Evolutionary conservation across 2,329 filamentous ascomycete species (phyloP).

Genomic region (Dothistroma septosporum): DNA sequence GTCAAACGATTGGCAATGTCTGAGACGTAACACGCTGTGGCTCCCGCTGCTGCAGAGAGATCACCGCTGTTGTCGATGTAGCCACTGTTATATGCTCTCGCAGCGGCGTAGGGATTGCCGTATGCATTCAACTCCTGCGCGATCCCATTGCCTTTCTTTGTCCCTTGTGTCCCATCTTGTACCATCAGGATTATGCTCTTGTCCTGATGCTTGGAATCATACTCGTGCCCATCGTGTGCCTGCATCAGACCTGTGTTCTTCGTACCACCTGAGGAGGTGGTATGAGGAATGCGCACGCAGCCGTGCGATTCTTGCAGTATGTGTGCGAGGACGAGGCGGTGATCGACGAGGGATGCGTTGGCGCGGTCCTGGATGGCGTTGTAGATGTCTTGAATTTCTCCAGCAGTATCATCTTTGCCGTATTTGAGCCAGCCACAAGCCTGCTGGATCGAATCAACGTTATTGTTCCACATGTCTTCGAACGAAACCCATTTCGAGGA

Average conservation of each 20-base stretch:
- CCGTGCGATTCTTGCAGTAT: constrained; percentile 18
- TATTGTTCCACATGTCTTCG: constrained; percentile 35
- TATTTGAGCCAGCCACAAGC: constrained; percentile 36
- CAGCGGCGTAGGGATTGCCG: constrained; percentile 36
- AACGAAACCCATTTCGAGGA: constrained; percentile 26
- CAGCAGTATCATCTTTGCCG: constrained; percentile 28
- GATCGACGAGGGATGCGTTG: constrained; percentile 17
- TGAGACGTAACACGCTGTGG: constrained; percentile 49
- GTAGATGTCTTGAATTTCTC: constrained; percentile 18
- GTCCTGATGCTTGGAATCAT: constrained; percentile 28
- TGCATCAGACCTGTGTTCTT: constrained; percentile 19
- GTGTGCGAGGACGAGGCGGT: constrained; percentile 17
- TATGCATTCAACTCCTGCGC: constrained; percentile 15
- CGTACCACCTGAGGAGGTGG: constrained; percentile 12
- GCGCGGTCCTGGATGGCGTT: constrained; percentile 19
- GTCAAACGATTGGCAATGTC: constrained; percentile 50
- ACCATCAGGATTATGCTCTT: constrained; percentile 20
- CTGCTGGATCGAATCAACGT: constrained; percentile 28
- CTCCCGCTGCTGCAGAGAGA: constrained; percentile 43
- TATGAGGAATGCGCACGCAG: constrained; percentile 14
- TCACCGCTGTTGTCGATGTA: constrained; percentile 34
- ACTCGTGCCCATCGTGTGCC: constrained; percentile 20
- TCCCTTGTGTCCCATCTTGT: constrained; percentile 18
- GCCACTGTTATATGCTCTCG: constrained; percentile 29
- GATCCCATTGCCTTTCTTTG: constrained; percentile 15